phyloP scores from a whole-genome alignment of 495 filamentous ascomycete species.

The Bathelium albidoporum region DNA sequence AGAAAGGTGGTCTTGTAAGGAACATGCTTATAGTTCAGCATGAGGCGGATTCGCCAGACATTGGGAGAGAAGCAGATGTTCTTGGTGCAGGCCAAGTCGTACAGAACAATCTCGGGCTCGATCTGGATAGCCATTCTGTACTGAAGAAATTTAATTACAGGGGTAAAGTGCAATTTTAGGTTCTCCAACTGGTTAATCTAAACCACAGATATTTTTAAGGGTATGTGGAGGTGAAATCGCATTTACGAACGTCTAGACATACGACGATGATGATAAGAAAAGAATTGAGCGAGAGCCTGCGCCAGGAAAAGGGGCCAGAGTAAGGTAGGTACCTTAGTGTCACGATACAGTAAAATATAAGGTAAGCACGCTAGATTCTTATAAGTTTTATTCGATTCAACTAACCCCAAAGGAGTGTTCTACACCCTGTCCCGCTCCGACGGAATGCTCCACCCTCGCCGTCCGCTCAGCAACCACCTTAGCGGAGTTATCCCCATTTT shows the following conservation, averaged over 20 bases:
- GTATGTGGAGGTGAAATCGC: neutral
- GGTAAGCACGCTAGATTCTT: no score
- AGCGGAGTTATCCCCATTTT: no score
- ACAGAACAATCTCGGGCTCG: conserved; percentile 34
- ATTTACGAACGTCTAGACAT: neutral
- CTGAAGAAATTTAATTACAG: neutral
- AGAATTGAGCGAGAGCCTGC: no score
- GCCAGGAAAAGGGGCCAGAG: no score
- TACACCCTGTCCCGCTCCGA: no score
- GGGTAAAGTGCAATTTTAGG: neutral
- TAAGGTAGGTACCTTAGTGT: no score
- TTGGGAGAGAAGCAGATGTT: conserved; percentile 34
- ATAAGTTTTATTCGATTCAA: no score
- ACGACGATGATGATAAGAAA: no score
- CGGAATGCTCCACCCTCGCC: no score
- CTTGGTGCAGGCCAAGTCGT: conserved; percentile 35
- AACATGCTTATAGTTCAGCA: conserved; percentile 37
- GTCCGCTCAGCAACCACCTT: no score
- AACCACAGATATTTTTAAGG: neutral
- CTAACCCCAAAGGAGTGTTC: no score
- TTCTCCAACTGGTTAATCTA: neutral
- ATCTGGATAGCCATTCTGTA: conserved; percentile 25
- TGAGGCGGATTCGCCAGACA: conserved; percentile 37
- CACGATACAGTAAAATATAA: no score
- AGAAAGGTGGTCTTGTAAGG: conserved; percentile 34